phyloP scores from a whole-genome alignment of 2,329 filamentous ascomycete genomes.

The Xylariaceae sp. region DNA sequence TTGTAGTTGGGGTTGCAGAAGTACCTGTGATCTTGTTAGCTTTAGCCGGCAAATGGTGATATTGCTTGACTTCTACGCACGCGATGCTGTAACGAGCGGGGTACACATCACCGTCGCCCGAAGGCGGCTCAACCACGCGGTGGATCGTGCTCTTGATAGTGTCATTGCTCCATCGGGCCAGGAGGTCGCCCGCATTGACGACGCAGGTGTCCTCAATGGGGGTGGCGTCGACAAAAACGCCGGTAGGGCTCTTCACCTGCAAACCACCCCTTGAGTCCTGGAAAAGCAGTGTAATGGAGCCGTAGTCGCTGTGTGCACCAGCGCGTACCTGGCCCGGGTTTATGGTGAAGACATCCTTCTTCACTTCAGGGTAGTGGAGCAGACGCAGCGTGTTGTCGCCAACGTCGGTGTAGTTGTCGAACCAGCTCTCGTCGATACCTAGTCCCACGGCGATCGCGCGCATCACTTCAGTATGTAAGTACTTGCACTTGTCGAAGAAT shows the following conservation, averaged over 20 bases:
- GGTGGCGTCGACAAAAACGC: conserved; percentile 74
- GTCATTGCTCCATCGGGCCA: conserved; percentile 87
- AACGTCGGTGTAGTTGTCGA: conserved; percentile 66
- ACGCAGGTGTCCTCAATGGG: conserved; percentile 79
- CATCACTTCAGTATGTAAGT: conserved; percentile 74
- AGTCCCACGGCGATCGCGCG: conserved; percentile 78
- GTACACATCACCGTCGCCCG: conserved; percentile 51
- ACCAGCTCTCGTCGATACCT: conserved; percentile 65
- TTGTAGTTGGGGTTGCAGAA: conserved; percentile 86
- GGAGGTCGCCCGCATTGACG: conserved; percentile 81
- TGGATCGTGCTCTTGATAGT: conserved; percentile 87
- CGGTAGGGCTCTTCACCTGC: conserved; percentile 54
- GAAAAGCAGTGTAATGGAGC: conserved; percentile 57
- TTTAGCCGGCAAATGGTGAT: conserved; percentile 3
- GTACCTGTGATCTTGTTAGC: conserved; percentile 45
- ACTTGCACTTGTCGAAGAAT: conserved; percentile 72
- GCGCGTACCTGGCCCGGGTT: conserved; percentile 68
- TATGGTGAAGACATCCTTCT: conserved; percentile 57
- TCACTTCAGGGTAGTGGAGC: conserved; percentile 70
- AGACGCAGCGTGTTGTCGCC: conserved; percentile 68
- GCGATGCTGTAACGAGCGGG: conserved; percentile 82
- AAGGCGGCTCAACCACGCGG: conserved; percentile 80
- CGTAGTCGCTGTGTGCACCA: conserved; percentile 69
- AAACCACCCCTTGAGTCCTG: conserved; percentile 44
- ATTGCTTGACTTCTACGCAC: conserved; percentile 39